Evolutionary conservation across 306 rosid genomes (phyloP).

Genomic region (Fragaria nilgerrensis): DNA sequence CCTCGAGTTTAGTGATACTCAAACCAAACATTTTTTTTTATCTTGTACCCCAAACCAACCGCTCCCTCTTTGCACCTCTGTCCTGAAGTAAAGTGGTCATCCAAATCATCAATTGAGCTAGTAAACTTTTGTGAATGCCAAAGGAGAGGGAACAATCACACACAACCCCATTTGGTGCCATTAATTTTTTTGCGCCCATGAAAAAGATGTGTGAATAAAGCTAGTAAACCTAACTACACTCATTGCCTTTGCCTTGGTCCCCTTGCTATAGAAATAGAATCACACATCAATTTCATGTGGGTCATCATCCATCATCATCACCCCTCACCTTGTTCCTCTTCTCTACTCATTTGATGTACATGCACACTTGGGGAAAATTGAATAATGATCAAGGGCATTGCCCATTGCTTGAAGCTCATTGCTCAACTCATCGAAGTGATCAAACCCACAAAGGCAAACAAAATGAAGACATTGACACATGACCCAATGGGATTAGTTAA

Average conservation of each 20-base stretch:
- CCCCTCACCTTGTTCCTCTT: constrained; percentile 36
- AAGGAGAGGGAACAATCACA: constrained; percentile 41
- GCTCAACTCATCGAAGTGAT: constrained; percentile 27
- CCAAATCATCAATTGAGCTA: not conserved
- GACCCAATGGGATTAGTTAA: constrained; percentile 28
- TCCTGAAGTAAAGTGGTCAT: not conserved
- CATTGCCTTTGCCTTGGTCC: constrained; percentile 47
- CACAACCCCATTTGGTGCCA: constrained; percentile 28
- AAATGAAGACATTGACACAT: constrained; percentile 47
- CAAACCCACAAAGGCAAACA: constrained; percentile 34
- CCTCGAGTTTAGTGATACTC: too few relatives aligned
- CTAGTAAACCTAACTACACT: constrained; percentile 33
- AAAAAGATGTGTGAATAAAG: constrained; percentile 50
- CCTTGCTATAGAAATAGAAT: constrained; percentile 46
- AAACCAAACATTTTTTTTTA: too few relatives aligned
- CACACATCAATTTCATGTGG: constrained; percentile 67
- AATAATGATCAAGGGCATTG: constrained; percentile 4
- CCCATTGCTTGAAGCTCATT: constrained; percentile 26
- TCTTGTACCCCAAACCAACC: too few relatives aligned
- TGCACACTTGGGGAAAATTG: constrained; percentile 6
- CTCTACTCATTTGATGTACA: constrained; percentile 30
- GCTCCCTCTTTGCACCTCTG: too few relatives aligned
- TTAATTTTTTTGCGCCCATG: constrained; percentile 36
- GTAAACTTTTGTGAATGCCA: constrained; percentile 19
- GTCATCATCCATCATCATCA: constrained; percentile 24